phyloP scores from a whole-genome alignment of 108 stramenopile species.

The Hondaea fermentalgiana region DNA sequence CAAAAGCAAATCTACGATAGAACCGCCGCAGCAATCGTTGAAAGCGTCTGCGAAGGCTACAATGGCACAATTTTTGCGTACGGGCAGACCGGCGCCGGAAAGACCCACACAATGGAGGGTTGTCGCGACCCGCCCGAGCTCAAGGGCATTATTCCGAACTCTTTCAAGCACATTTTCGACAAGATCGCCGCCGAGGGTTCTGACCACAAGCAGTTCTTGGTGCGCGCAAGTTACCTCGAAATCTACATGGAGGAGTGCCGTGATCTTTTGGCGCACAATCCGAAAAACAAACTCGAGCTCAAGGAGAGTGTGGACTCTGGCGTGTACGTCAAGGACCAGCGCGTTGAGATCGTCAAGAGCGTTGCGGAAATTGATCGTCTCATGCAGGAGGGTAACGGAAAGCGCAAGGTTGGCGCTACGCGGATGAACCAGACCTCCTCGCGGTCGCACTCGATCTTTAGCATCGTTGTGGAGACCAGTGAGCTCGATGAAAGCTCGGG shows the following conservation, averaged over 20 bases:
- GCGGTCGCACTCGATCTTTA: constrained; percentile 79
- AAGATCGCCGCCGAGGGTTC: constrained; percentile 42
- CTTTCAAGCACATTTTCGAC: constrained; percentile 80
- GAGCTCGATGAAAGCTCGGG: constrained; percentile 25
- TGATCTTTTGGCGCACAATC: constrained; percentile 67
- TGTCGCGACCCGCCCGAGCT: constrained; percentile 55
- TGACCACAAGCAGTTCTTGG: constrained; percentile 63
- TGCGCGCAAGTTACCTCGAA: constrained; percentile 86
- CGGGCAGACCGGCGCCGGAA: constrained; percentile 86
- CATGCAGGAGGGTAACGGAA: constrained; percentile 73
- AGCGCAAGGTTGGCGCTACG: constrained; percentile 72
- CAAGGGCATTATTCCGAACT: constrained; percentile 86
- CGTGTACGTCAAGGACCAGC: constrained; percentile 72
- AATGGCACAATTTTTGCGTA: constrained; percentile 97
- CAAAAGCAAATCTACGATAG: constrained; percentile 81
- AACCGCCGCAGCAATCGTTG: constrained; percentile 76
- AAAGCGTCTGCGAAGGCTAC: constrained; percentile 85
- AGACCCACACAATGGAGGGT: constrained; percentile 90
- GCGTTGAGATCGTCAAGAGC: constrained; percentile 61
- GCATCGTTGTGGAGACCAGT: constrained; percentile 56
- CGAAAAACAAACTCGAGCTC: constrained; percentile 59
- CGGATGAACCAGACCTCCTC: constrained; percentile 79
- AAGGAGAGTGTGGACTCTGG: constrained; percentile 70
- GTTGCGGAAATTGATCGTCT: constrained; percentile 66
- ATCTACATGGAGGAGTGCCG: constrained; percentile 99